Evolutionary conservation across 306 rosid species (phyloP).

Genomic region (Canavalia gladiata): DNA sequence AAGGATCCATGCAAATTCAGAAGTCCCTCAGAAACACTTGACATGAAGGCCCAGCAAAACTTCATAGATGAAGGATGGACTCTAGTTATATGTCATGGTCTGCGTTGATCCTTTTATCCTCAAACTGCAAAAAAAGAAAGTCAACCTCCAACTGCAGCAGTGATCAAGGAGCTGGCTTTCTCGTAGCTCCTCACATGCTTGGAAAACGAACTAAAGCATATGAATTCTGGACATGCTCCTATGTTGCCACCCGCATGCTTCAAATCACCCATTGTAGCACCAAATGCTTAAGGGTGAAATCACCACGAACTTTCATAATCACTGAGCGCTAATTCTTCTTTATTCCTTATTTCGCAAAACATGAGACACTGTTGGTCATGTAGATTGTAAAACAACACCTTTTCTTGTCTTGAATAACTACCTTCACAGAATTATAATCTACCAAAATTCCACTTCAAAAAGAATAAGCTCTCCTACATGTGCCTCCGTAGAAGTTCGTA

Average conservation of each 20-base stretch:
- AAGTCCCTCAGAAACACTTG: constrained; percentile 38
- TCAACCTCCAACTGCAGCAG: background rate
- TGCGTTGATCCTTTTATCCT: background rate
- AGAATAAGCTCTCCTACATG: constrained; percentile 21
- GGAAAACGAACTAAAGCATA: constrained; percentile 29
- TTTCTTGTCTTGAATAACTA: constrained; percentile 36
- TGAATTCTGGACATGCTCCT: constrained; percentile 31
- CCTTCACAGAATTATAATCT: constrained; percentile 21
- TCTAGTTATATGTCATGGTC: background rate
- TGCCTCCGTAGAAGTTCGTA: constrained; percentile 19
- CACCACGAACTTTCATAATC: constrained; percentile 26
- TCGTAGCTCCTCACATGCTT: constrained; percentile 27
- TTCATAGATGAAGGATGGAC: constrained; percentile 4
- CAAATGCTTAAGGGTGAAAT: constrained; percentile 29
- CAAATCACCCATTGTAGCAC: constrained; percentile 27
- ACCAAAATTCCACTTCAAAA: constrained; percentile 23
- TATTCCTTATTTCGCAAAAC: constrained; percentile 21
- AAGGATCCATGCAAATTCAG: background rate
- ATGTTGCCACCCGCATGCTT: background rate
- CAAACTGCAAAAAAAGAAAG: constrained; percentile 5
- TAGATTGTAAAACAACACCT: background rate
- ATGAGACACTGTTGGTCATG: constrained; percentile 22
- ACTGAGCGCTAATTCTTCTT: constrained; percentile 12
- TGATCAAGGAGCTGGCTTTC: constrained; percentile 27
- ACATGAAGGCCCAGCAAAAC: constrained; percentile 18